Evolutionary conservation across 2,329 filamentous ascomycete species (phyloP), one percentile per base, ranked within the genome.

Genomic region (Pseudopyricularia javanii): DNA sequence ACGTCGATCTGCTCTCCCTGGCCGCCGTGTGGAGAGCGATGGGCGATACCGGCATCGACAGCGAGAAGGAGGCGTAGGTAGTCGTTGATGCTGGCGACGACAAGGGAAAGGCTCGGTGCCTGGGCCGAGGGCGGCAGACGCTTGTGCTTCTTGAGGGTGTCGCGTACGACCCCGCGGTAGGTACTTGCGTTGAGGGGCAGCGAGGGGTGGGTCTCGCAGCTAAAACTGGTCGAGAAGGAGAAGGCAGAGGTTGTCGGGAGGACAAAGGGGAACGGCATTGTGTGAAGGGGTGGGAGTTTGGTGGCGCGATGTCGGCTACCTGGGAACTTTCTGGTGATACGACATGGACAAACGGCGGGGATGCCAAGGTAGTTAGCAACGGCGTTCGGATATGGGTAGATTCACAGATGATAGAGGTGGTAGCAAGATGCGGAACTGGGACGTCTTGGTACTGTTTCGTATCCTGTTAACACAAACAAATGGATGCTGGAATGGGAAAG

Each of bases 161-260:
- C 83, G 61, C 89, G 83, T 51, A 96, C 77, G 17, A 95, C 80
- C 59, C 87, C 86, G 55, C 93, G 88, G 63, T 88, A 82, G 8
- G 88, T 91, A 59, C 90, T 91, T 22, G 89, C 85, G 53, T 80
- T 79, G 60, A 91, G 79, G 24, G 90, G 88, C 43, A 98, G 76
- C 0, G 91, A 95, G 3, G 93, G 91, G 68, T 97, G 91, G 3
- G 88, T 89, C 58, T 83, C 80, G 62, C 86, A 91, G 60, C 72
- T 78, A 68, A 95, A 85, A 67, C 76, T 86, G 35, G 84, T 75
- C 22, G 87, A 85, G 64, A 95, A 91, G 51, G 87, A 84, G 63
- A 95, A 85, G 52, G 85, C 80, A 33, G 90, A 95, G 5, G 91
- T 96, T 1, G 91, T 97, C 2, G 93, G 91, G 32, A 97, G 80